Conservation (phyloP, 176 grass and related monocot genomes). For the Saccharum officinarum region DNA sequence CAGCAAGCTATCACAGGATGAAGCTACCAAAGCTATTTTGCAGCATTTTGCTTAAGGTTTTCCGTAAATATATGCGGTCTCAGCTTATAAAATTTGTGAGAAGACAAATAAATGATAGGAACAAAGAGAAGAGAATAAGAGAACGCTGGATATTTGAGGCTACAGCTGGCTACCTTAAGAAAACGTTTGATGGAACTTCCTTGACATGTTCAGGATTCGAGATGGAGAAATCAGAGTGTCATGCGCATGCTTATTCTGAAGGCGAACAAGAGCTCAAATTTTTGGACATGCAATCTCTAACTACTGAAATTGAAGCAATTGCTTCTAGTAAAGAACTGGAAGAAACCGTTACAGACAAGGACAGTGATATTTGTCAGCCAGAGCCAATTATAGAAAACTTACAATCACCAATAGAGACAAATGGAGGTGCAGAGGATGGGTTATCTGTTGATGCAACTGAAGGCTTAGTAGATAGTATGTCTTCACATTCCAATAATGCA, state of each 20-base stretch:
- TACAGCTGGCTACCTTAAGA: slow-evolving; percentile 66
- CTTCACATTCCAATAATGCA: slow-evolving; percentile 18
- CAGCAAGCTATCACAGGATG: slow-evolving; percentile 26
- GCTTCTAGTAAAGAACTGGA: slow-evolving; percentile 30
- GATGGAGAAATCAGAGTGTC: slow-evolving; percentile 46
- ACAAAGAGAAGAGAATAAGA: slow-evolving; percentile 56
- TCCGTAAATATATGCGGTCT: slow-evolving; percentile 46
- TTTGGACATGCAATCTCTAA: slow-evolving; percentile 50
- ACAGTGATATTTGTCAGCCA: slow-evolving; percentile 19
- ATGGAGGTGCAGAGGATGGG: not conserved
- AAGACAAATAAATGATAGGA: slow-evolving; percentile 60
- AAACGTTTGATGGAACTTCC: slow-evolving; percentile 43
- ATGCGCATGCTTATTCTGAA: slow-evolving; percentile 28
- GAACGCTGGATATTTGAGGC: slow-evolving; percentile 63
- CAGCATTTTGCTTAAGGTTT: slow-evolving; percentile 35
- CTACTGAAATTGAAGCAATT: slow-evolving; percentile 44
- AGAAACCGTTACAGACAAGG: slow-evolving; percentile 15
- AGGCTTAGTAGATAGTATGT: slow-evolving; percentile 21
- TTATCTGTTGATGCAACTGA: slow-evolving; percentile 23
- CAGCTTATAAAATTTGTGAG: slow-evolving; percentile 50
- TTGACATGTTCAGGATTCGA: slow-evolving; percentile 46
- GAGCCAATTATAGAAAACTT: slow-evolving; percentile 27
- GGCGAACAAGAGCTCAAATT: slow-evolving; percentile 30
- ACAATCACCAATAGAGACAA: slow-evolving; percentile 3
- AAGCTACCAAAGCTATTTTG: slow-evolving; percentile 46